Conservation (phyloP, 306 rosid genomes). For the Cicer pinnatifidum region DNA sequence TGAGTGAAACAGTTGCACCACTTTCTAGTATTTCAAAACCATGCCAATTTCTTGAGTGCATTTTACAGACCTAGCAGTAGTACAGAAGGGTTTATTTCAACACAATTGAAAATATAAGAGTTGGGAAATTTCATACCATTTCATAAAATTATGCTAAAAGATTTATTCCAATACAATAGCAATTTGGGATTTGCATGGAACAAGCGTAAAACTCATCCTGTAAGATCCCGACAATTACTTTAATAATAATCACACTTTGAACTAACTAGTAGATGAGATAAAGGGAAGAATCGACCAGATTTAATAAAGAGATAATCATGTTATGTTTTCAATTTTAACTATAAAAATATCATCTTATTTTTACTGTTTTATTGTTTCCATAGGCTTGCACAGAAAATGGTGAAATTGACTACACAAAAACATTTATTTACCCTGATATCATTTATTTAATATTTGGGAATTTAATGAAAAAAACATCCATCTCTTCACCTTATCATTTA, state of each 20-base stretch:
- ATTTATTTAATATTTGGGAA: neutral
- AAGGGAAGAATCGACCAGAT: neutral
- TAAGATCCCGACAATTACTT: constrained; percentile 3
- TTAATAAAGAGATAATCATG: neutral
- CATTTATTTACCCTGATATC: neutral
- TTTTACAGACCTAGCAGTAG: constrained; percentile 9
- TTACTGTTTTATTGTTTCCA: no score
- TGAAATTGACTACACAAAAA: no score
- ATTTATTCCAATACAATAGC: neutral
- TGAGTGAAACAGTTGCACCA: constrained; percentile 3
- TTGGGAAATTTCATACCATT: neutral
- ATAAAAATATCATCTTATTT: no score
- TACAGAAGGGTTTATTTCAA: constrained; percentile 9
- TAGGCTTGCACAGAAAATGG: no score
- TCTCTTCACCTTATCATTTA: constrained; percentile 17
- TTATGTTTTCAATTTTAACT: no score
- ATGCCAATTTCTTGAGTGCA: constrained; percentile 3
- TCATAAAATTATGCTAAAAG: neutral
- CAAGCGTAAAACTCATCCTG: neutral
- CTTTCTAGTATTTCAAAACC: constrained; percentile 21
- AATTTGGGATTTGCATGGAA: constrained; percentile 23
- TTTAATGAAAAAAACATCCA: neutral
- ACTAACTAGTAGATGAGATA: constrained; percentile 20
- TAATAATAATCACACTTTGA: neutral
- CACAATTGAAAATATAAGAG: constrained; percentile 3